phyloP scores from a whole-genome alignment of 768 basidiomycete species.

The Naematelia aurantialba region DNA sequence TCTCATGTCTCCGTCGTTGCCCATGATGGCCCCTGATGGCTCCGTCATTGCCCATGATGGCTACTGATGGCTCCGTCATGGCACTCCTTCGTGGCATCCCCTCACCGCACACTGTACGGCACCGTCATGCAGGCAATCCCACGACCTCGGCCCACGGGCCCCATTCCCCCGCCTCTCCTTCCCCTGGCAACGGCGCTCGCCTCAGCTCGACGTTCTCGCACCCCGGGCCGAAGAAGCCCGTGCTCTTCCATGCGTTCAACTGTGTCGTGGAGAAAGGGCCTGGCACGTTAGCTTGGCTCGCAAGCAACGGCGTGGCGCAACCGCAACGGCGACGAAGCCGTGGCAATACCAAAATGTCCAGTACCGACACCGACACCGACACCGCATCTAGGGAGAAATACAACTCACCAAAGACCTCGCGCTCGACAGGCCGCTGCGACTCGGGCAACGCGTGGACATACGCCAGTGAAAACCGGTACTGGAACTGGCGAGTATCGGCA shows the following conservation, averaged over 20 bases:
- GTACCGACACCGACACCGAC: too few species aligned
- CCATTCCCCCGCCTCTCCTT: constrained; percentile 25
- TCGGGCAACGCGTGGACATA: constrained; percentile 46
- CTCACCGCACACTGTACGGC: too few species aligned
- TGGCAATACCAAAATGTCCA: too few species aligned
- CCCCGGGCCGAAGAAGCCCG: constrained; percentile 48
- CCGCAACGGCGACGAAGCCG: too few species aligned
- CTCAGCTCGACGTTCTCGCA: constrained; percentile 50
- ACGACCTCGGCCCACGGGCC: constrained; percentile 38
- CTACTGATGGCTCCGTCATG: too few species aligned
- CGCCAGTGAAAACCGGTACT: constrained; percentile 50
- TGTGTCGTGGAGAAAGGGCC: constrained; percentile 46
- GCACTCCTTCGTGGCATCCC: too few species aligned
- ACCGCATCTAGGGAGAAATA: too few species aligned
- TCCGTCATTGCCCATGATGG: too few species aligned
- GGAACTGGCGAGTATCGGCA: constrained; percentile 45
- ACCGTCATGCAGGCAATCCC: neutral
- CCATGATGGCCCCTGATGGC: too few species aligned
- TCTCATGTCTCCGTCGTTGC: too few species aligned
- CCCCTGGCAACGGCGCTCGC: constrained; percentile 8
- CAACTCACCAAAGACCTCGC: constrained; percentile 50
- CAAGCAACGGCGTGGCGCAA: too few species aligned
- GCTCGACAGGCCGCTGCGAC: constrained; percentile 47
- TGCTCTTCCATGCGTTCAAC: constrained; percentile 44
- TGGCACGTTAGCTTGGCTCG: constrained; percentile 14